Evolutionary conservation across 108 stramenopile genomes (phyloP).

Genomic region (Nannochloropsis salina): DNA sequence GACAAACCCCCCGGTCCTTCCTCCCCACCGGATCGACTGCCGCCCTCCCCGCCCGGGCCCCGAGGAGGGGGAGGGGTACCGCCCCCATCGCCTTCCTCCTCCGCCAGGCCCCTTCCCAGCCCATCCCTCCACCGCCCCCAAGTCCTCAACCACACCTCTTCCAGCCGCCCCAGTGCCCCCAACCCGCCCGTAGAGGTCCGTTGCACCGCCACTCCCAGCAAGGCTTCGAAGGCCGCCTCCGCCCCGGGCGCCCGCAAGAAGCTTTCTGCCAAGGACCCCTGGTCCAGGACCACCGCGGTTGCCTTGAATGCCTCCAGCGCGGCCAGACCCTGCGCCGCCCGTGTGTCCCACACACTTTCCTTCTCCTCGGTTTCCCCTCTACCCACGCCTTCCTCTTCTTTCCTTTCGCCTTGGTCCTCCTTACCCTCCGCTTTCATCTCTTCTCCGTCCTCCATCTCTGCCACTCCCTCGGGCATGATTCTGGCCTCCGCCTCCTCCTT

Average conservation of each 20-base stretch:
- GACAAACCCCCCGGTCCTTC: neutral
- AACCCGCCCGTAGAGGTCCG: neutral
- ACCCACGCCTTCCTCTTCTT: neutral
- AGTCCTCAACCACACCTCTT: neutral
- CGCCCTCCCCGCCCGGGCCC: neutral
- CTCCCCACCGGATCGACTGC: neutral
- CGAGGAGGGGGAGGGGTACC: neutral
- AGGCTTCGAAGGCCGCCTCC: neutral
- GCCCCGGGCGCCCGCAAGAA: neutral
- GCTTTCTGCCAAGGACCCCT: neutral
- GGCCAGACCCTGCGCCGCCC: conserved; percentile 1
- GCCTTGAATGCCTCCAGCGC: neutral
- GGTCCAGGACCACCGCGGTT: neutral
- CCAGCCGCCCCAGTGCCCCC: neutral
- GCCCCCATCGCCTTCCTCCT: neutral
- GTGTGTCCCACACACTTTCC: neutral
- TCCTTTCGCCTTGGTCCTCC: neutral
- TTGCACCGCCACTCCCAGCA: neutral
- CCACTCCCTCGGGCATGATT: neutral
- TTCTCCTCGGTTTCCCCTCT: neutral
- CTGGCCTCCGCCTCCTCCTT: neutral
- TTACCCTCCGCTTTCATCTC: neutral
- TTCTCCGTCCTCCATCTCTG: neutral
- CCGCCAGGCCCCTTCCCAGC: neutral
- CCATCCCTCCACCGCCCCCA: conserved; percentile 2